These are phyloP conservation scores for Torulaspora franciscae DNA, from an alignment of 805 yeast genomes.

Conservation along the genomic window DNA sequence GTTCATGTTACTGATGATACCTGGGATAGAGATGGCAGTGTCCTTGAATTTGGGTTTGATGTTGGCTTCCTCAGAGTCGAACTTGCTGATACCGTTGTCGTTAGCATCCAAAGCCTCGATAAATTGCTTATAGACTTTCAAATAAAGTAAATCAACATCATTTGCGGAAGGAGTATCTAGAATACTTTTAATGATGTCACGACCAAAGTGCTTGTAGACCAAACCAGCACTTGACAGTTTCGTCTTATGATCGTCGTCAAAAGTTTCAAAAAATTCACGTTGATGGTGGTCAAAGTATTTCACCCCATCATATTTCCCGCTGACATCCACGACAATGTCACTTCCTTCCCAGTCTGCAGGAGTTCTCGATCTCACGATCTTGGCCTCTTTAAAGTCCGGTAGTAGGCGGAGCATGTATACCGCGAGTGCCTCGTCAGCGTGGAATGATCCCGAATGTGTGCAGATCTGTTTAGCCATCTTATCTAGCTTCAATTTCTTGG, in stretches of 20 bases:
- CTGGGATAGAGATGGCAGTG: constrained; percentile 68
- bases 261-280: constrained; percentile 77
- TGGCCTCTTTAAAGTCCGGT: constrained; percentile 63
- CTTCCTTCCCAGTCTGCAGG: constrained; percentile 76
- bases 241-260: constrained; percentile 58
- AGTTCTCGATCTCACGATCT: constrained; percentile 76
- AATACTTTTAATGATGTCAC: constrained; percentile 51
- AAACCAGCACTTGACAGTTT: constrained; percentile 92
- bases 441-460: constrained; percentile 91
- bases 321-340: constrained; percentile 92
- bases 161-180: constrained; percentile 34
- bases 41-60: constrained; percentile 63
- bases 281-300: constrained; percentile 96
- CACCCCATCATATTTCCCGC: constrained; percentile 71
- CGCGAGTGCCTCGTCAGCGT: constrained; percentile 95
- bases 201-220: constrained; percentile 81
- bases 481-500: constrained; percentile 22
- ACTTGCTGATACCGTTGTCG: constrained; percentile 86
- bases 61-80: constrained; percentile 39
- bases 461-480: constrained; percentile 52
- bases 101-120: constrained; percentile 92
- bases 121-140: constrained; percentile 77
- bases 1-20: constrained; percentile 71
- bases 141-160: constrained; percentile 60
- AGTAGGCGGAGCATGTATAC: constrained; percentile 74